Evolutionary conservation across 2,329 filamentous ascomycete genomes (phyloP), one percentile per base, ranked within the genome.

Genomic region (Podosphaera aphanis): DNA sequence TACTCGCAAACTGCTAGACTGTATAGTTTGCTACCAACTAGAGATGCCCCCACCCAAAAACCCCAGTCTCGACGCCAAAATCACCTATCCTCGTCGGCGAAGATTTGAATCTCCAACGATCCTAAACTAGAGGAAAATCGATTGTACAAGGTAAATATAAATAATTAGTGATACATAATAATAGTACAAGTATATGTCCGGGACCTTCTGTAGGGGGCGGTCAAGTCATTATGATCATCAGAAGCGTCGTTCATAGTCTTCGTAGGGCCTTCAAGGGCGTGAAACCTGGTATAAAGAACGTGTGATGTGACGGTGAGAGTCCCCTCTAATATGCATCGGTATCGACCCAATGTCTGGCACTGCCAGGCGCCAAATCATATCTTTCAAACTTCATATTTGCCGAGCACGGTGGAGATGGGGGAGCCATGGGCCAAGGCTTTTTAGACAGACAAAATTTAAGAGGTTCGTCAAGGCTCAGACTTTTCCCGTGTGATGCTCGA

Each of bases 401-500:
- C 3, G 29, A 33, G 15, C 29, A 39, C 16, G 37, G 37, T 19
- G 37, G 37, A 33, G 41, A 27, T 19, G 16, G 15, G 33, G 25
- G 13, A 18, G 29, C 27, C 18, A 20, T 33, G 5, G n/a, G 25
- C 27, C 20, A 31, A 10, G 8, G 57, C 44, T 72, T 70, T 62
- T 77, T 77, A 20, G 62, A 54, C 49, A 68, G 64, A 53, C 62
- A 64, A 43, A 62, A 60, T 27, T 63, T 51, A 21, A 51, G 47
- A 40, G 52, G 47, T 41, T 58, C 57, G 18, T 73, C 71, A 11
- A 68, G 67, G 19, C 64, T 66, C 49, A 72, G 67, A 40, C 79
- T 70, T 63, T 84, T 86, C 53, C 69, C 69, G 31, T 74, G 71
- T 5, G 77, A 69, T 27, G 77, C 76, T 47, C 79, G 72, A 46